These are phyloP conservation scores for Penicillium salamii DNA, from an alignment of 495 filamentous ascomycete genomes.

Conservation along the genomic window DNA sequence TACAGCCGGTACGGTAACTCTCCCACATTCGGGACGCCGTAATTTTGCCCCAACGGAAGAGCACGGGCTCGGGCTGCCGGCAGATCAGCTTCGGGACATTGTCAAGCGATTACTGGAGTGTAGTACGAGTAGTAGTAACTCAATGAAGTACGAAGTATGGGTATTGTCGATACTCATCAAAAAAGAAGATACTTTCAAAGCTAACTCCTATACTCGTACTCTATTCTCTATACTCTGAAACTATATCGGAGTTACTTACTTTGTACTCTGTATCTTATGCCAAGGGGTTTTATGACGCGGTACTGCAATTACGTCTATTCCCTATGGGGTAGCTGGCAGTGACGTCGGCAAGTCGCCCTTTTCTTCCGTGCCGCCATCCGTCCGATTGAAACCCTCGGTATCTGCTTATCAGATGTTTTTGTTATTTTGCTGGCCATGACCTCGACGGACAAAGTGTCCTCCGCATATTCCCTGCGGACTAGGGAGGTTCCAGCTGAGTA, in stretches of 20 bases:
- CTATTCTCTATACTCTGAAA: too few relatives aligned
- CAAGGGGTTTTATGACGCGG: too few relatives aligned
- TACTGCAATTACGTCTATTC: slow-evolving; percentile 6
- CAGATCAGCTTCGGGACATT: slow-evolving; percentile 12
- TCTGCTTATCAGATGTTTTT: slow-evolving; percentile 1
- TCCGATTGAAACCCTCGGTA: slow-evolving; percentile 7
- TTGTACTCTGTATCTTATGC: too few relatives aligned
- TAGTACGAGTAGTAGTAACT: too few relatives aligned
- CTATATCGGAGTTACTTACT: too few relatives aligned
- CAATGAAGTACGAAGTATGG: neutral
- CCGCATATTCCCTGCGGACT: too few relatives aligned
- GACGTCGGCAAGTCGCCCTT: slow-evolving; percentile 40
- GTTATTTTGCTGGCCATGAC: neutral
- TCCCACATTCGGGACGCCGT: slow-evolving; percentile 23
- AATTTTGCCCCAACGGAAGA: slow-evolving; percentile 16
- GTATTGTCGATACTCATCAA: too few relatives aligned
- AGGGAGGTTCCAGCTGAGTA: too few relatives aligned
- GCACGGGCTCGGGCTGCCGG: slow-evolving; percentile 25
- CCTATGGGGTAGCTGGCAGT: slow-evolving; percentile 16
- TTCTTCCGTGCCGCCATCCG: slow-evolving; percentile 18
- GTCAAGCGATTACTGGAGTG: too few relatives aligned
- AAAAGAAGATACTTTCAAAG: too few relatives aligned
- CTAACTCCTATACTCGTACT: too few relatives aligned
- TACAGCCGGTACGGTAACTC: slow-evolving; percentile 38
- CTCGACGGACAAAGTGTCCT: neutral